Evolutionary conservation across 2,329 filamentous ascomycete genomes (phyloP), one percentile per base, ranked within the genome.

Genomic region (Pezicula radicicola): DNA sequence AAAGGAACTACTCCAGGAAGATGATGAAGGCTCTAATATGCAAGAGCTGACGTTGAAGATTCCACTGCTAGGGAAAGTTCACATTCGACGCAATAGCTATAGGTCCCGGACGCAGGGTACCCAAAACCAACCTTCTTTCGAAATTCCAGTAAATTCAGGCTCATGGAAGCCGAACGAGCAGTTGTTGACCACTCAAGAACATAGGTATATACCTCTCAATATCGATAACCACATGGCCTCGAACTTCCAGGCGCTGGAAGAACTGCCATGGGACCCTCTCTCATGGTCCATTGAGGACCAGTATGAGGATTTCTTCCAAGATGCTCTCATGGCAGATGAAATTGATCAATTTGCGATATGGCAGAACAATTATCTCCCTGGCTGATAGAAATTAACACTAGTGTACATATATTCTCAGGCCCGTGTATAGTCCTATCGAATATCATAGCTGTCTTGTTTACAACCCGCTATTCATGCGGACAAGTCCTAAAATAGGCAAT

Each of bases 1-100:
- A 12, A 52, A 41, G 3, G 39, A 37, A 33, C 43, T 58, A 18
- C 49, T 58, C 18, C 50, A 52, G 36, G 44, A 52, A 46, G 54
- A 55, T 40, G 49, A 52, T n/a, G 30, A 47, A 4, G 18, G 3
- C n/a, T 36, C 43, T 40, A 37, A 37, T 19, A 25, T 35, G 25
- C 47, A 54, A 46, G 48, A 55, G 28, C 36, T 58, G 49, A 56
- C 51, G 5, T 49, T 58, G 46, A 52, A 52, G 28, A 35, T 58
- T 36, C 56, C 56, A 44, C 49, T 58, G 3, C 46, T 58, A 15
- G 56, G 56, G 5, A 58, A 54, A 47, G 49, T 58, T 28, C 51
- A 56, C 37, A 48, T 58, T 51, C 49, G 56, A 35, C 50, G 51
- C 40, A 56, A 53, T 48, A 48, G 33, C 12, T 30, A 27, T 47